A percentile compares a stretch with the other conserved stretches of the same genome.
phyloP scores from a whole-genome alignment of 768 basidiomycete species.

The Lentinula sp. region DNA sequence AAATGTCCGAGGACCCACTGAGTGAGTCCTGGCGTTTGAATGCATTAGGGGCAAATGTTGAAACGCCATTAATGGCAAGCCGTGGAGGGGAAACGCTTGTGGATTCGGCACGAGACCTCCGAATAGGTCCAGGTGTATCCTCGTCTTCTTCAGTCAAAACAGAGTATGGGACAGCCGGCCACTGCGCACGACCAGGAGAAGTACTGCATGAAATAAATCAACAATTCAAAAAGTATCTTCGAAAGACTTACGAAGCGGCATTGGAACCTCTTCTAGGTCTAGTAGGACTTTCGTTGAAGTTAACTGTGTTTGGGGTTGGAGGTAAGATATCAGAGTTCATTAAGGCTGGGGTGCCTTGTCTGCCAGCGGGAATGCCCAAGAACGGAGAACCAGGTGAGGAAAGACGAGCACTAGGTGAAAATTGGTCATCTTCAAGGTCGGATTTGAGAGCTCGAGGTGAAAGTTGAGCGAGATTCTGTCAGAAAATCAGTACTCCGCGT shows the following conservation, averaged over 20 bases:
- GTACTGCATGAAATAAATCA: slow-evolving; percentile 7
- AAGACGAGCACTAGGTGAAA: slow-evolving; percentile 22
- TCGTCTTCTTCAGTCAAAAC: slow-evolving; percentile 18
- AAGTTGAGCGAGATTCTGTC: slow-evolving; percentile 57
- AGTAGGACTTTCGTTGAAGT: slow-evolving; percentile 8
- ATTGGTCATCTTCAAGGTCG: slow-evolving; percentile 33
- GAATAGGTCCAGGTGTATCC: not conserved
- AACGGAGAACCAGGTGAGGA: slow-evolving; percentile 21
- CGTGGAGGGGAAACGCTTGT: slow-evolving; percentile 45
- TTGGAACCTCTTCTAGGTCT: not conserved
- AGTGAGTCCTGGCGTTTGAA: slow-evolving; percentile 19
- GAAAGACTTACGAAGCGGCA: slow-evolving; percentile 4
- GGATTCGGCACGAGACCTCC: not conserved
- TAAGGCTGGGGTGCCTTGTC: not conserved
- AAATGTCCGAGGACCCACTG: slow-evolving; percentile 17
- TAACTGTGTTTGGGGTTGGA: slow-evolving; percentile 22
- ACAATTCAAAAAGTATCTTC: not conserved
- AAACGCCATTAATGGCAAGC: slow-evolving; percentile 64
- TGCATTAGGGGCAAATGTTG: slow-evolving; percentile 52
- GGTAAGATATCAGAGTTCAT: slow-evolving; percentile 26
- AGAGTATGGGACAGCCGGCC: slow-evolving; percentile 43
- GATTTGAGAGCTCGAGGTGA: slow-evolving; percentile 49
- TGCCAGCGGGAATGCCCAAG: slow-evolving; percentile 7
- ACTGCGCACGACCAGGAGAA: slow-evolving; percentile 17
- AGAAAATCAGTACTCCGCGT: slow-evolving; percentile 11